Conservation (phyloP, 2,329 filamentous ascomycete genomes). For the Dactylellina parvicollis region DNA sequence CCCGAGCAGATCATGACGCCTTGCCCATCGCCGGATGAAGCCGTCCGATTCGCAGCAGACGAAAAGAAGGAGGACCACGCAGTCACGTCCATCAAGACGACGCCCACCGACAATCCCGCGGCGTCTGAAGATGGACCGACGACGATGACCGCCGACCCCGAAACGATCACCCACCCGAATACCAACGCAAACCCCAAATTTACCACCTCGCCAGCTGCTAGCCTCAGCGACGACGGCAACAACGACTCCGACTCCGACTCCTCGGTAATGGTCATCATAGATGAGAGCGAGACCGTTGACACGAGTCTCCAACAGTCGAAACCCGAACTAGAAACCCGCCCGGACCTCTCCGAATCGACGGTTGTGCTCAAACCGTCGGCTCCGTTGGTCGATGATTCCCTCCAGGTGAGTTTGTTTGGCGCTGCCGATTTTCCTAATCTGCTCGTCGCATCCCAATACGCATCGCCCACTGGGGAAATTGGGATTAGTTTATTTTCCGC, state of each 20-base stretch:
- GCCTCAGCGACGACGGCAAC: conserved; percentile 16
- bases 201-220: conserved; percentile 27
- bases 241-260: conserved; percentile 9
- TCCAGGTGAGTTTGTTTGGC: conserved; percentile 47
- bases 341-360: not conserved
- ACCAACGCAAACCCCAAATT: conserved; percentile 1
- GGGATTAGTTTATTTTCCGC: conserved; percentile 32
- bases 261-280: not conserved
- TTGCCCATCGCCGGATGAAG: conserved; percentile 54
- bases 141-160: conserved; percentile 12
- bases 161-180: conserved; percentile 1
- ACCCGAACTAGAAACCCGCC: not conserved
- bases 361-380: not conserved
- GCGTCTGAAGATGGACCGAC: not conserved
- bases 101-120: not conserved
- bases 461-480: conserved; percentile 24
- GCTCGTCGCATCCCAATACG: conserved; percentile 32
- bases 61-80: conserved; percentile 8
- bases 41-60: conserved; percentile 48
- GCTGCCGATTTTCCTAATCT: conserved; percentile 48
- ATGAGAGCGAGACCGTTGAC: not conserved
- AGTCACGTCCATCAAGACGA: not conserved
- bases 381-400: not conserved
- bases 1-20: conserved; percentile 42
- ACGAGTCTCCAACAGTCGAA: not conserved